Base-by-base conservation (phyloP, 352 stramenopile species). In the Blastocystis hominis region DNA sequence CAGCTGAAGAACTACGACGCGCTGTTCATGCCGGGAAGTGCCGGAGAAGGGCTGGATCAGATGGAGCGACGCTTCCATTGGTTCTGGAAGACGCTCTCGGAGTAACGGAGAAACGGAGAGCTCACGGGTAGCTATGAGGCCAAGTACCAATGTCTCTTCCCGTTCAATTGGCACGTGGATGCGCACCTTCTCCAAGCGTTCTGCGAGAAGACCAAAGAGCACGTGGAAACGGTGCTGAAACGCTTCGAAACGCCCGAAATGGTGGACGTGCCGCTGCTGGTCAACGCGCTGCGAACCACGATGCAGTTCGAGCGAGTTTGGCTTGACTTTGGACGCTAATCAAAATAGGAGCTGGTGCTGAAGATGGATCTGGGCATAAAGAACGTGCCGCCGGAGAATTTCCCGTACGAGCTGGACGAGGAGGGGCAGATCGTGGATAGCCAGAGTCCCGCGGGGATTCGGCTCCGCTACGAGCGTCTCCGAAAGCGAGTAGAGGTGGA, bases 141-240 rank as follows among this genome's bases (percentile, higher is more conserved):
- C 20, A 93, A 93, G 66, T 97, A 98, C 91, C 92, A 94, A 64
- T 90, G 91, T 50, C 93, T 98, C 10, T 98, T 98, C 88, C 97
- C 97, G 0, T 91, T 91, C 59, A 92, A 97, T 89, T 99, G 97
- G 97, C 94, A 95, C 87, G 93, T 98, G 76, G 92, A 95, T 46
- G 92, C 96, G 15, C 92, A 93, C 42, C 91, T 98, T 69, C 96
- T 94, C 62, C 92, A 96, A 64, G 90, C 91, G 54, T 98, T 98
- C 89, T 94, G 96, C 68, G 92, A 96, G 53, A 86, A 90, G 44
- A 97, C 94, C 17, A 91, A 93, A 7, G 75, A 70, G 36, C 86
- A 91, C 62, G 36, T 76, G 42, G 6, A 46, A 17, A 50, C 64
- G 5, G 64, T 76, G 10, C 75, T 92, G 36, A 91, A 91, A 2